Evolutionary conservation across 139 green algal species (phyloP).

Genomic region (Coccomyxa sp.): DNA sequence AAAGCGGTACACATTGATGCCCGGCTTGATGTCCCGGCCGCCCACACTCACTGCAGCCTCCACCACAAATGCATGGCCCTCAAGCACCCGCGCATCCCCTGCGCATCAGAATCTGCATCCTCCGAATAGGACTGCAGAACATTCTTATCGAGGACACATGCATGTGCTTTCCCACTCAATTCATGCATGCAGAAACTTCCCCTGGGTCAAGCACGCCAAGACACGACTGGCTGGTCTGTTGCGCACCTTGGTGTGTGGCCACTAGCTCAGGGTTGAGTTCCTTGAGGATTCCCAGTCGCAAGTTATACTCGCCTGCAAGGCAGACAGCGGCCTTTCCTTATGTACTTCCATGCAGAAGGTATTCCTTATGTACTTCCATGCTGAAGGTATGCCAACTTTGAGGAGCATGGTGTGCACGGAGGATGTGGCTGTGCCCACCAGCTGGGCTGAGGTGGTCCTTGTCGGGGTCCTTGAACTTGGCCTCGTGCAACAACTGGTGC

Average conservation of each 20-base stretch:
- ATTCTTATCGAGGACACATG: neutral
- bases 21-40: constrained; percentile 77
- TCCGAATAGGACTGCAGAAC: too few relatives aligned
- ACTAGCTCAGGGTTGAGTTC: constrained; percentile 91
- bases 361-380: too few relatives aligned
- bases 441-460: constrained; percentile 76
- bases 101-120: neutral
- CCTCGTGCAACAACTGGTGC: constrained; percentile 87
- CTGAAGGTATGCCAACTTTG: too few relatives aligned
- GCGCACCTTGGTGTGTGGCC: constrained; percentile 76
- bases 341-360: too few relatives aligned
- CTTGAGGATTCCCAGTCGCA: constrained; percentile 95
- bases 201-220: too few relatives aligned
- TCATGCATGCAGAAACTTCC: neutral
- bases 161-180: neutral
- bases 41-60: constrained; percentile 90
- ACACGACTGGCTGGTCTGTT: neutral
- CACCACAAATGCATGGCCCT: constrained; percentile 94
- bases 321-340: neutral
- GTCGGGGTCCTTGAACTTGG: constrained; percentile 67
- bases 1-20: constrained; percentile 92
- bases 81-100: constrained; percentile 77
- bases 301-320: constrained; percentile 91
- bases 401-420: too few relatives aligned
- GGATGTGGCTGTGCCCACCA: constrained; percentile 14